phyloP scores from a whole-genome alignment of 1,139 yeast genomes.

The Scheffersomyces segobiensis region DNA sequence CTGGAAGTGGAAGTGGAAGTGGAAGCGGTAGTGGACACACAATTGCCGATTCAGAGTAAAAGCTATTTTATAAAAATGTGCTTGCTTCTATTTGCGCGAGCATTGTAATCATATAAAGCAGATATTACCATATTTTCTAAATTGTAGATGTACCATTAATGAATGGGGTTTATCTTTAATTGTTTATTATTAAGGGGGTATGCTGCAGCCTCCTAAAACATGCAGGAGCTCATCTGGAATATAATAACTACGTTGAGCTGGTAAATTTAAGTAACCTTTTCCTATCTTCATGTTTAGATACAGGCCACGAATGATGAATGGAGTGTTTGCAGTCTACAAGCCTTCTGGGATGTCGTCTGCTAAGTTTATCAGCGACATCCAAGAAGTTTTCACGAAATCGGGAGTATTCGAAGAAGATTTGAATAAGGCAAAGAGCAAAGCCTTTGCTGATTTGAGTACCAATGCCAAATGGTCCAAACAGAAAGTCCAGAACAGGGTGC shows the following conservation, averaged over 20 bases:
- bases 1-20: neutral
- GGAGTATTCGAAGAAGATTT: conserved; percentile 59
- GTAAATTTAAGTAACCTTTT: too few relatives aligned
- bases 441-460: conserved; percentile 37
- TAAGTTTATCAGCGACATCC: conserved; percentile 65
- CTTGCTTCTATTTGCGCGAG: neutral
- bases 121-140: too few relatives aligned
- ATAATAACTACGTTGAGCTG: neutral
- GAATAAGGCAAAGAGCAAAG: conserved; percentile 34
- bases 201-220: neutral
- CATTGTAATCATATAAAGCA: neutral
- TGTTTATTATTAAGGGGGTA: neutral
- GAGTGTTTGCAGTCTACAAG: conserved; percentile 90
- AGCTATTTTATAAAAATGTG: neutral
- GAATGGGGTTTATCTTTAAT: too few relatives aligned
- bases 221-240: neutral
- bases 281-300: conserved; percentile 12
- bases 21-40: neutral
- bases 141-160: neutral
- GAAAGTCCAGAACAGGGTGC: conserved; percentile 46
- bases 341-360: conserved; percentile 87
- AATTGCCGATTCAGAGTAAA: neutral
- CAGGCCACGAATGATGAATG: conserved; percentile 56
- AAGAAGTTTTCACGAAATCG: conserved; percentile 61
- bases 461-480: conserved; percentile 49